Evolutionary conservation across 106 monocot species (phyloP).

Genomic region (Apostasia ramifera): DNA sequence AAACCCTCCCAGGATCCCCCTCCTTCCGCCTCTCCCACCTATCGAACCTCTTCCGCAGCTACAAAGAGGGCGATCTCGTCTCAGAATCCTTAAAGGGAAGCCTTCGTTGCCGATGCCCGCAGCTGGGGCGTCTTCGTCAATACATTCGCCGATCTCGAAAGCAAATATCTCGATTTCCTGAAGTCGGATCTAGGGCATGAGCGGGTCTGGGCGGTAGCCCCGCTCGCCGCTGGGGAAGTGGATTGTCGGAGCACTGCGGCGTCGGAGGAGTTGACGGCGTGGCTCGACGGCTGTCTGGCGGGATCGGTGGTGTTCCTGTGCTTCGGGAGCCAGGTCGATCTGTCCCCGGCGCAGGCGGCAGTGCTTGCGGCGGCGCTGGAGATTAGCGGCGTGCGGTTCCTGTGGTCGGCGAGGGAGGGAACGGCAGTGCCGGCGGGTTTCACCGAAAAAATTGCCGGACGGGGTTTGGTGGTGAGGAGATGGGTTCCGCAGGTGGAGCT

Average conservation of each 20-base stretch:
- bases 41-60: conserved; percentile 18
- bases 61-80: conserved; percentile 13
- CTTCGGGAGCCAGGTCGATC: conserved; percentile 23
- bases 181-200: conserved; percentile 5
- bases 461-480: conserved; percentile 23
- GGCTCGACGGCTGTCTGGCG: conserved; percentile 4
- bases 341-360: not conserved
- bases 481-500: conserved; percentile 33
- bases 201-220: conserved; percentile 43
- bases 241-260: conserved; percentile 6
- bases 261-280: conserved; percentile 1
- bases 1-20: conserved; percentile 24
- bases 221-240: conserved; percentile 3
- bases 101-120: conserved; percentile 13
- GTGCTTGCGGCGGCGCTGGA: conserved; percentile 10
- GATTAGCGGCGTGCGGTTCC: conserved; percentile 10
- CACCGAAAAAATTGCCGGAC: too few relatives aligned
- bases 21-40: conserved; percentile 27
- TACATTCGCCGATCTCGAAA: conserved; percentile 24
- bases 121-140: conserved; percentile 41
- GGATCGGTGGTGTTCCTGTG: conserved; percentile 35
- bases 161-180: conserved; percentile 15
- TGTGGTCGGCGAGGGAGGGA: conserved; percentile 19
- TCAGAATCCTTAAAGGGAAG: conserved; percentile 14
- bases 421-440: conserved; percentile 19